Evolutionary conservation across 768 basidiomycete genomes (phyloP).

Genomic region (Amanita subjunquillea): DNA sequence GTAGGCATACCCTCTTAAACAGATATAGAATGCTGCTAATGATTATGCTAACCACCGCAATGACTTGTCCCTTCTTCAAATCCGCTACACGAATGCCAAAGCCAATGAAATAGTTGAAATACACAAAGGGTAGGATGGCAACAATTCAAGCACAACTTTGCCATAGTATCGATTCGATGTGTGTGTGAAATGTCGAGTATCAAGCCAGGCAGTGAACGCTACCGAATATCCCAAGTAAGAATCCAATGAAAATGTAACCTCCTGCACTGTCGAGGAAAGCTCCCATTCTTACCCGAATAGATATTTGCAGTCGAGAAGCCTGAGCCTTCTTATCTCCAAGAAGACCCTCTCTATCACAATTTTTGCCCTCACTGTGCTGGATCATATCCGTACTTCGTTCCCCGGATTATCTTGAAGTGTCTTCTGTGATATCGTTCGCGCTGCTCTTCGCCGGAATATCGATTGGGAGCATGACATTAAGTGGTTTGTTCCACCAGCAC

Average conservation of each 20-base stretch:
- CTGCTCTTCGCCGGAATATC: background rate
- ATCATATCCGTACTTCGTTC: background rate
- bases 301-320: too few relatives aligned
- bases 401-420: background rate
- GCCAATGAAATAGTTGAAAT: too few relatives aligned
- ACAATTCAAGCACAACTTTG: constrained; percentile 12
- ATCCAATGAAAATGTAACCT: too few relatives aligned
- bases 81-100: too few relatives aligned
- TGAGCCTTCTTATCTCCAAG: too few relatives aligned
- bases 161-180: constrained; percentile 15
- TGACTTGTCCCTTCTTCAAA: too few relatives aligned
- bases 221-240: constrained; percentile 12
- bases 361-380: too few relatives aligned
- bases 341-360: too few relatives aligned
- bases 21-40: background rate
- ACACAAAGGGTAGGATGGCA: constrained; percentile 7
- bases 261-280: too few relatives aligned
- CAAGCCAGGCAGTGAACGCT: constrained; percentile 18
- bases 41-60: background rate
- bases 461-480: constrained; percentile 13
- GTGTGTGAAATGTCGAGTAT: constrained; percentile 15
- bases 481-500: constrained; percentile 27
- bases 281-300: too few relatives aligned
- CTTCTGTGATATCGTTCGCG: too few relatives aligned
- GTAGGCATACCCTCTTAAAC: background rate